phyloP scores from a whole-genome alignment of 1,139 yeast genomes.

The Kluyveromyces sp. region DNA sequence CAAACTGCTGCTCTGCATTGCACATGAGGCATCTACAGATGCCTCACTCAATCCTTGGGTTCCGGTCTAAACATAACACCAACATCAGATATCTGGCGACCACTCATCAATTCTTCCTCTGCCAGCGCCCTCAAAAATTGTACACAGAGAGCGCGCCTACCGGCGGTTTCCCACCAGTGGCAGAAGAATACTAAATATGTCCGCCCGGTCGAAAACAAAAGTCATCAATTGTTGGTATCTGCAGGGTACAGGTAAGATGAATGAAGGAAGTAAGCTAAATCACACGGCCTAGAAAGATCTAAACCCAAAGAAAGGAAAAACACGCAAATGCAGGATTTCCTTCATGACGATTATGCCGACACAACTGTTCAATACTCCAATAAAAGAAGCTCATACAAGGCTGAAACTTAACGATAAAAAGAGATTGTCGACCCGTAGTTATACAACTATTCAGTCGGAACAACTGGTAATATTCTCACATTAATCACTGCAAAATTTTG shows the following conservation, averaged over 20 bases:
- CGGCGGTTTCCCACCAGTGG: conserved; percentile 19
- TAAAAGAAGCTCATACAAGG: conserved; percentile 32
- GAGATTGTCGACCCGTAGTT: conserved; percentile 33
- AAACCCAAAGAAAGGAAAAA: not conserved
- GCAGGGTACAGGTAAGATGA: not conserved
- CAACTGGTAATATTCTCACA: conserved; percentile 30
- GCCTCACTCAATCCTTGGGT: not conserved
- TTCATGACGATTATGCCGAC: no score
- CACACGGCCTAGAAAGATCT: not conserved
- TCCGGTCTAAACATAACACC: not conserved
- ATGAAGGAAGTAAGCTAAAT: conserved; percentile 2
- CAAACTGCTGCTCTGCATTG: conserved; percentile 5
- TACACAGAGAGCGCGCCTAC: conserved; percentile 30
- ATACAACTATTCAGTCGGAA: conserved; percentile 35
- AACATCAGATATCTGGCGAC: conserved; percentile 35
- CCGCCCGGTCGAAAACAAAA: conserved; percentile 37
- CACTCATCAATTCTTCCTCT: conserved; percentile 35
- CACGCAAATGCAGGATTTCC: no score
- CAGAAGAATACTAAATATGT: conserved; percentile 31
- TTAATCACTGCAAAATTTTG: conserved; percentile 9
- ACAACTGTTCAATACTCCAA: conserved; percentile 5
- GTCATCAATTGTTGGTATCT: conserved; percentile 27
- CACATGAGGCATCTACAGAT: conserved; percentile 9
- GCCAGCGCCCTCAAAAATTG: conserved; percentile 30
- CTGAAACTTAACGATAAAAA: conserved; percentile 35